phyloP scores from a whole-genome alignment of 352 stramenopile genomes.

The Pythium sp. region DNA sequence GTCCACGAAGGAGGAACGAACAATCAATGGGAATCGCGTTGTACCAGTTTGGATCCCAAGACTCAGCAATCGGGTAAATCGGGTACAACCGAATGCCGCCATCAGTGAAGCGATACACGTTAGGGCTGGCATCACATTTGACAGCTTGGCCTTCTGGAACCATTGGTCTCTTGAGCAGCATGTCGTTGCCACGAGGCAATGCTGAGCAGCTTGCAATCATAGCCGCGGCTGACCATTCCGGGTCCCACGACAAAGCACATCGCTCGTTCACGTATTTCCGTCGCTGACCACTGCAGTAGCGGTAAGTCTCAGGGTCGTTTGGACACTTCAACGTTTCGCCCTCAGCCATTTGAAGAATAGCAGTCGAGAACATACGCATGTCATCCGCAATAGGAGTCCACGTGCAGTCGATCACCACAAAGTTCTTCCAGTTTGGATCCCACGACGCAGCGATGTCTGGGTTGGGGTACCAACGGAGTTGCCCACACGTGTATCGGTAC shows the following conservation, averaged over 20 bases:
- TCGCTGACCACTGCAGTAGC: conserved; percentile 9
- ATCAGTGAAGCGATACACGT: conserved; percentile 13
- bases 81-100: conserved; percentile 11
- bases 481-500: conserved; percentile 19
- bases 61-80: conserved; percentile 6
- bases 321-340: conserved; percentile 14
- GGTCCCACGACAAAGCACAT: conserved; percentile 24
- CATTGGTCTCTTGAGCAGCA: conserved; percentile 13
- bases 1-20: not conserved
- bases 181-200: conserved; percentile 15
- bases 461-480: conserved; percentile 17
- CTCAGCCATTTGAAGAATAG: conserved; percentile 4
- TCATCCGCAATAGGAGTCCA: conserved; percentile 20
- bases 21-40: conserved; percentile 5
- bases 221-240: conserved; percentile 7
- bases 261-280: conserved; percentile 14
- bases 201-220: conserved; percentile 13
- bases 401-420: conserved; percentile 14
- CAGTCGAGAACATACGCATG: conserved; percentile 16
- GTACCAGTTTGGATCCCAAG: conserved; percentile 16
- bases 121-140: conserved; percentile 1
- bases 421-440: conserved; percentile 20
- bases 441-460: conserved; percentile 25
- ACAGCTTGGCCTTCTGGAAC: conserved; percentile 22
- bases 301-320: not conserved